Evolutionary conservation across 257 asterid genomes (phyloP), one percentile per base, ranked within the genome.

Genomic region (Echium plantagineum): DNA sequence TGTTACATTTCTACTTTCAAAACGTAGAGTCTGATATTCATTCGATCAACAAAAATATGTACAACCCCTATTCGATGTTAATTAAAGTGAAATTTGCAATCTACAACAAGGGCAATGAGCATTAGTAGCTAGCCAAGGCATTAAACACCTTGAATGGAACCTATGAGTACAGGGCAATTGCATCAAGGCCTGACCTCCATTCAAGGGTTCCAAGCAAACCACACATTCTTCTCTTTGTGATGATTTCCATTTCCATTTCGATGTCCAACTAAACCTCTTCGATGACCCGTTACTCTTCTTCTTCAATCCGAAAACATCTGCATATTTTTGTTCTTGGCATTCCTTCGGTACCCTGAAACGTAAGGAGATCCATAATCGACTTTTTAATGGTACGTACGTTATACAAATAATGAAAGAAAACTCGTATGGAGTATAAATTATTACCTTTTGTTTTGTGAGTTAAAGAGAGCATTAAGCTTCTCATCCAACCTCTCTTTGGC

Each of bases 141-240:
- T 71, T 69, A 60, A 47, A 31, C 47, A 13, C 15, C 49, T 78
- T 1, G 73, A 71, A 61, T 87, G 96, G 73, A 80, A 87, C 63
- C 71, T 74, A 69, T 87, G 96, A 7, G 70, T 86, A 57, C 96
- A 87, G 0, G 80, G 69, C 78, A 87, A 56, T 66, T 84, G 85
- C 85, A 71, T 77, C 67, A 87, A 62, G 31, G 66, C 72, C 56
- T 74, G 76, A 15, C 78, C 68, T 53, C 47, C 66, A 63, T 61
- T 70, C 10, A 80, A 67, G 42, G 66, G 69, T 66, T 87, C 91
- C 81, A 87, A 81, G 65, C 96, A 87, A 65, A 87, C 88, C 3
- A 84, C 71, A 53, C 96, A 87, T 57, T 87, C 91, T 15, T 80
- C 88, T 65, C 79, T 78, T 26, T 80, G 81, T 58, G 75, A 63